Percentiles rank a stretch among this genome's conserved stretches.
Evolutionary conservation across 1,284 basidiomycete genomes (phyloP).

Genomic region (Abortiporus biennis): DNA sequence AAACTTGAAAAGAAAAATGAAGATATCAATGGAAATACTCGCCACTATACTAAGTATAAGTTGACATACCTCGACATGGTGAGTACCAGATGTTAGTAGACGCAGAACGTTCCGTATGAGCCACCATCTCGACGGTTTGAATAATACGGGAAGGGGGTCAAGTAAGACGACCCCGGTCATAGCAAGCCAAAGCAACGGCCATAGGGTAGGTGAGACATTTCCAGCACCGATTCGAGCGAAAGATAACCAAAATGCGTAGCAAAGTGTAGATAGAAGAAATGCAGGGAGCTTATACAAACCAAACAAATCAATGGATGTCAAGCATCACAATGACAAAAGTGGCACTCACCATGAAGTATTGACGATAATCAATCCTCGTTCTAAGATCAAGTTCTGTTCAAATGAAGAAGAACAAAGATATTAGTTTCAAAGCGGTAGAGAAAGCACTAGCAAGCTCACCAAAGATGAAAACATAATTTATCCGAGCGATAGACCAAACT

Average conservation of each 20-base stretch:
- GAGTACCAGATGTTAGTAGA: slow-evolving; percentile 65
- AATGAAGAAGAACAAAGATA: neutral
- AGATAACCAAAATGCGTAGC: slow-evolving; percentile 82
- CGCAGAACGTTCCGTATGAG: slow-evolving; percentile 57
- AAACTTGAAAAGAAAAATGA: slow-evolving; percentile 42
- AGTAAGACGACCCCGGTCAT: slow-evolving; percentile 58
- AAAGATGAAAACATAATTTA: slow-evolving; percentile 93
- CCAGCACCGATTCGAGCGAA: slow-evolving; percentile 58
- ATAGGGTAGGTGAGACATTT: slow-evolving; percentile 45
- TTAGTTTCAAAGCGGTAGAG: slow-evolving; percentile 1
- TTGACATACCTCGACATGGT: slow-evolving; percentile 65
- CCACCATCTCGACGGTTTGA: slow-evolving; percentile 74
- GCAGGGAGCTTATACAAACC: slow-evolving; percentile 66
- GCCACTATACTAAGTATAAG: neutral
- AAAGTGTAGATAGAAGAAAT: slow-evolving; percentile 71
- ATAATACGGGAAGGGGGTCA: slow-evolving; percentile 72
- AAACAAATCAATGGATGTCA: neutral
- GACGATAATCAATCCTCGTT: slow-evolving; percentile 71
- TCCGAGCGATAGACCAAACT: slow-evolving; percentile 71
- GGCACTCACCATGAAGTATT: slow-evolving; percentile 71
- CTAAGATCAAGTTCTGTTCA: slow-evolving; percentile 70
- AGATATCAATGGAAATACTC: neutral
- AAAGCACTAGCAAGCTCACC: slow-evolving; percentile 33
- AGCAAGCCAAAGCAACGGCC: slow-evolving; percentile 85
- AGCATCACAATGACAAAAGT: neutral